Evolutionary conservation across 2,329 filamentous ascomycete genomes (phyloP).

Genomic region (Xylaria arbuscula): DNA sequence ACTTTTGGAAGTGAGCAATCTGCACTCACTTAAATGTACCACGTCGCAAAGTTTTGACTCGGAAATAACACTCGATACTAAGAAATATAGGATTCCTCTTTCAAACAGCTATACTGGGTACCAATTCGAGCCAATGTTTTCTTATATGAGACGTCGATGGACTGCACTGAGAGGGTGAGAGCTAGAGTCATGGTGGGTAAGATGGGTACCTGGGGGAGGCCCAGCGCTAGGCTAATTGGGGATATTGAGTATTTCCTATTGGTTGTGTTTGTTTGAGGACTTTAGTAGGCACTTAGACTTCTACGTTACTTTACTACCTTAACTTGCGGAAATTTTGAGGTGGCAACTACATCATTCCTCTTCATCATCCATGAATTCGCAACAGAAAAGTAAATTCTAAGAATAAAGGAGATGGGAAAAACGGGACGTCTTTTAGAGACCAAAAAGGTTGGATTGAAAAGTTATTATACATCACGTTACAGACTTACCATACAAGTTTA

Average conservation of each 20-base stretch:
- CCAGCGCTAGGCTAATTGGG: slow-evolving; percentile 22
- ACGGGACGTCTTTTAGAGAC: too few relatives aligned
- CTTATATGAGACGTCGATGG: slow-evolving; percentile 1
- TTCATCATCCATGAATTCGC: background rate
- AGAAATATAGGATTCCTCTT: too few relatives aligned
- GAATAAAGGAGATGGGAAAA: too few relatives aligned
- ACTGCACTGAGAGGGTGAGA: too few relatives aligned
- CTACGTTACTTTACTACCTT: background rate
- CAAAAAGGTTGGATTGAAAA: too few relatives aligned
- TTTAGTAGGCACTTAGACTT: background rate
- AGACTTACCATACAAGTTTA: too few relatives aligned
- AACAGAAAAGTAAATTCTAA: too few relatives aligned
- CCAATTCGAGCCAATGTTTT: background rate
- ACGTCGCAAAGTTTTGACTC: background rate
- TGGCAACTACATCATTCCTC: background rate
- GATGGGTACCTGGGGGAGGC: background rate
- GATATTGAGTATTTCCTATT: slow-evolving; percentile 5
- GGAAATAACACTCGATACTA: background rate
- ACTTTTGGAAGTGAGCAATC: background rate
- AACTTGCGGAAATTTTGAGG: background rate
- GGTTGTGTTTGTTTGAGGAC: background rate
- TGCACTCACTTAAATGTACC: background rate
- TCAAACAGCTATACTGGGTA: too few relatives aligned
- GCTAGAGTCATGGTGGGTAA: slow-evolving; percentile 18
- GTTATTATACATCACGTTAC: too few relatives aligned